Conservation (phyloP, 2,329 filamentous ascomycete genomes). For the Aspergillus sp. region DNA sequence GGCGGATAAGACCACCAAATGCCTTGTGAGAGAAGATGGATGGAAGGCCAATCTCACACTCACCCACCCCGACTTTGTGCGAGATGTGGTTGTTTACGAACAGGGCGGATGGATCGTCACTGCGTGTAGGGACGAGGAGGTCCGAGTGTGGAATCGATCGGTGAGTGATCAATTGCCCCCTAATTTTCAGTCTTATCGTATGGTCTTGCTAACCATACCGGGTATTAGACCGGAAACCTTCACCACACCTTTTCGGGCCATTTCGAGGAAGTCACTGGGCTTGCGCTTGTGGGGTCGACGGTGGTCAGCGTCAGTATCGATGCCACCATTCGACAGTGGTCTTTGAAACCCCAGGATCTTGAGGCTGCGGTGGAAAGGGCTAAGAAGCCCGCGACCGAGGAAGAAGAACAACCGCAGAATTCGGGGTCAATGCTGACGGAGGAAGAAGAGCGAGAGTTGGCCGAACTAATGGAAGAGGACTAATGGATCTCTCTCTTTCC, state of each 20-base stretch:
- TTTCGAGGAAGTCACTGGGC: slow-evolving; percentile 86
- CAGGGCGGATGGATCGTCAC: slow-evolving; percentile 79
- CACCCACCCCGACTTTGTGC: slow-evolving; percentile 84
- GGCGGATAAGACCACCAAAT: slow-evolving; percentile 84
- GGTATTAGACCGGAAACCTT: slow-evolving; percentile 62
- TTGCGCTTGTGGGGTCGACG: slow-evolving; percentile 60
- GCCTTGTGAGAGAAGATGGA: slow-evolving; percentile 65
- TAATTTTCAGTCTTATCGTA: not conserved
- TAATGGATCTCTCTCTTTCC: slow-evolving; percentile 8
- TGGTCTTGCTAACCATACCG: slow-evolving; percentile 27
- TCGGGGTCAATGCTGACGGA: slow-evolving; percentile 65
- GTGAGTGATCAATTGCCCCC: slow-evolving; percentile 30
- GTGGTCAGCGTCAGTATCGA: slow-evolving; percentile 87
- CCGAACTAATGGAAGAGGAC: slow-evolving; percentile 80
- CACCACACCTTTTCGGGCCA: slow-evolving; percentile 77
- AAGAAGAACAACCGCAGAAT: slow-evolving; percentile 48
- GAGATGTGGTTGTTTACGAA: slow-evolving; percentile 69
- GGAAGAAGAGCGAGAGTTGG: slow-evolving; percentile 90
- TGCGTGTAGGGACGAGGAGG: slow-evolving; percentile 84
- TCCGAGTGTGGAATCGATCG: slow-evolving; percentile 80
- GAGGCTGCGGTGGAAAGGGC: slow-evolving; percentile 56
- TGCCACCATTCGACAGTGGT: slow-evolving; percentile 83
- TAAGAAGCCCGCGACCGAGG: slow-evolving; percentile 43
- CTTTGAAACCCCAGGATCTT: slow-evolving; percentile 62
- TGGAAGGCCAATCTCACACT: slow-evolving; percentile 74